phyloP scores from a whole-genome alignment of 352 stramenopile genomes.

The Phytophthora chlamydospora region DNA sequence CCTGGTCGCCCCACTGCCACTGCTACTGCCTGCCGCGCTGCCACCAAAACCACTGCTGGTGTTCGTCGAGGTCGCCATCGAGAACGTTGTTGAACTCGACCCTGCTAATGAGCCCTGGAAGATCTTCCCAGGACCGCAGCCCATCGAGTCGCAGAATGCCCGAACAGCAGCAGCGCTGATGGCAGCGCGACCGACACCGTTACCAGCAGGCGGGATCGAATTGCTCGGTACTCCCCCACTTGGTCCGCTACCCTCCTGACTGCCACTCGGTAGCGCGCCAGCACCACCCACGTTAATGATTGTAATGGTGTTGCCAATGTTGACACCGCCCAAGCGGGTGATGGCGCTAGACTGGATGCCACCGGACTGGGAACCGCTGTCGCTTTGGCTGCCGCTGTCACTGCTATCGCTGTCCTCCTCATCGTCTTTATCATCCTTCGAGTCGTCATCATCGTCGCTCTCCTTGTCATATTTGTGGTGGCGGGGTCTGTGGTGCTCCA shows the following conservation, averaged over 20 bases:
- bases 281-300: constrained; percentile 39
- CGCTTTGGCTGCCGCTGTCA: constrained; percentile 8
- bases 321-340: constrained; percentile 36
- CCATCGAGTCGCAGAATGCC: constrained; percentile 28
- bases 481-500: background rate
- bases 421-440: constrained; percentile 10
- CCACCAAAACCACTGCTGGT: background rate
- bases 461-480: constrained; percentile 5
- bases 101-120: background rate
- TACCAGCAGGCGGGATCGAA: background rate
- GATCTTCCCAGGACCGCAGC: constrained; percentile 12
- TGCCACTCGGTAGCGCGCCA: background rate
- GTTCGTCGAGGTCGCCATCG: background rate
- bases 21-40: background rate
- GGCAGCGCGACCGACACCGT: constrained; percentile 14
- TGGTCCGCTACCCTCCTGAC: constrained; percentile 1
- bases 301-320: constrained; percentile 49
- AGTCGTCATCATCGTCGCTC: constrained; percentile 3
- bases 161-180: constrained; percentile 26
- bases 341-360: constrained; percentile 36
- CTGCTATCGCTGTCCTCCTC: constrained; percentile 3
- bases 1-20: background rate
- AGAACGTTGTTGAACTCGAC: background rate
- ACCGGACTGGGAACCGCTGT: background rate
- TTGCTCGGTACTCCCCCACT: background rate